phyloP scores from a whole-genome alignment of 179 eudicot genomes.

The Spinacia oleracea region DNA sequence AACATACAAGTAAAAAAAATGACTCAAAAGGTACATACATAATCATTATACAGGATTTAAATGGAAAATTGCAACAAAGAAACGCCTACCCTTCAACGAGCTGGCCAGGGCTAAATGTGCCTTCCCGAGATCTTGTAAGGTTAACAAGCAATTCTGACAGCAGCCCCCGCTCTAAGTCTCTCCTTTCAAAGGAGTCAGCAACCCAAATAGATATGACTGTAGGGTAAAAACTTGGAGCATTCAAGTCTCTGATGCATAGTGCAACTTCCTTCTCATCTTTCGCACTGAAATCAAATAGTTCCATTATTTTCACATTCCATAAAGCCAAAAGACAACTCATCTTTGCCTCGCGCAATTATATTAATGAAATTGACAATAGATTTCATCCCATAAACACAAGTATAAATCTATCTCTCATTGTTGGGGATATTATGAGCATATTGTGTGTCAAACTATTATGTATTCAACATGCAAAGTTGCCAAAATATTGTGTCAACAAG shows the following conservation, averaged over 20 bases:
- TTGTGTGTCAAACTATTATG: not conserved
- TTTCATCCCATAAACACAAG: not conserved
- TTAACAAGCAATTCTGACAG: constrained; percentile 67
- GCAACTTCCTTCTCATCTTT: constrained; percentile 89
- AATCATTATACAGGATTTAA: not conserved
- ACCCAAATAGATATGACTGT: constrained; percentile 80
- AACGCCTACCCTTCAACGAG: constrained; percentile 69
- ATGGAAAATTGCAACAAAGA: not conserved
- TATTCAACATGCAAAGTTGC: not conserved
- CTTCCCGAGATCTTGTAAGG: constrained; percentile 58
- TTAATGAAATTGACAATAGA: not conserved
- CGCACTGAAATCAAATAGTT: constrained; percentile 52
- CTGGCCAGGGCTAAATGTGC: constrained; percentile 53
- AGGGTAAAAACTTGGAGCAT: constrained; percentile 72
- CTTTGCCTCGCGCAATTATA: not conserved
- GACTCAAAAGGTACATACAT: not conserved
- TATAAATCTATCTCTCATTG: not conserved
- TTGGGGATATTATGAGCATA: not conserved
- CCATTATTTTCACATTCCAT: not conserved
- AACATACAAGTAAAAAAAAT: not conserved
- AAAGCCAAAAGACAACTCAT: not conserved
- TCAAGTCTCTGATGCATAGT: constrained; percentile 78
- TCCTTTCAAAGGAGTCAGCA: constrained; percentile 90
- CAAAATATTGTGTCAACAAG: not conserved
- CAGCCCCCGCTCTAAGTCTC: constrained; percentile 72